phyloP scores from a whole-genome alignment of 164 flowering plant genomes.

The Liriodendron chinense region DNA sequence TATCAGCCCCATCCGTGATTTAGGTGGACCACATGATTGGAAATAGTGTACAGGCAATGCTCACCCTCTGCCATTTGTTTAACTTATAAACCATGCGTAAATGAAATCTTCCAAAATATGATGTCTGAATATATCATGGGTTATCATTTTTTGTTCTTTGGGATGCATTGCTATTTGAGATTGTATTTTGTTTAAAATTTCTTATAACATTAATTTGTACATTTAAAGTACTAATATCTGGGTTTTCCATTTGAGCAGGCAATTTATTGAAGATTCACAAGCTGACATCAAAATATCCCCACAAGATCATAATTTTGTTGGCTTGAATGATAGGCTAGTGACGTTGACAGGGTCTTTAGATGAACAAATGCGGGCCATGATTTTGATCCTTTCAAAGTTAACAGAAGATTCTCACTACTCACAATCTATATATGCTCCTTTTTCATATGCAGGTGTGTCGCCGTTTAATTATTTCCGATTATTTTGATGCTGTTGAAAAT shows the following conservation, averaged over 20 bases:
- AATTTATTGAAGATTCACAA: constrained; percentile 88
- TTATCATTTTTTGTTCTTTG: too few relatives aligned
- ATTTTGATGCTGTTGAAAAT: background rate
- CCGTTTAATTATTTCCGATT: background rate
- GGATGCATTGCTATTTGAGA: too few relatives aligned
- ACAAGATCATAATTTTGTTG: constrained; percentile 66
- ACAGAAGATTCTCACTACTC: constrained; percentile 74
- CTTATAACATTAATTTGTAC: too few relatives aligned
- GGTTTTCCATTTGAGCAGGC: constrained; percentile 47
- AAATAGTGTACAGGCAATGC: too few relatives aligned
- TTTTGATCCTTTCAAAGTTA: constrained; percentile 71
- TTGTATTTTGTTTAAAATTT: too few relatives aligned
- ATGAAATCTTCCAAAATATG: too few relatives aligned
- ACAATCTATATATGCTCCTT: constrained; percentile 67
- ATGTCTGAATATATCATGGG: too few relatives aligned
- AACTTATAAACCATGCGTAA: too few relatives aligned
- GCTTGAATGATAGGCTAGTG: constrained; percentile 84
- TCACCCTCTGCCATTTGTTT: too few relatives aligned
- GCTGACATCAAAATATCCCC: constrained; percentile 95
- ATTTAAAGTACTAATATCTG: background rate
- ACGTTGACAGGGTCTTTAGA: constrained; percentile 75
- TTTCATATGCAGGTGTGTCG: constrained; percentile 75
- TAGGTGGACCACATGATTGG: too few relatives aligned
- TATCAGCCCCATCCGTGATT: too few relatives aligned
- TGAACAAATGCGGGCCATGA: constrained; percentile 81